These are phyloP conservation scores for Ophiostoma sp. DNA, from an alignment of 2,329 filamentous ascomycete genomes.

Conservation along the genomic window DNA sequence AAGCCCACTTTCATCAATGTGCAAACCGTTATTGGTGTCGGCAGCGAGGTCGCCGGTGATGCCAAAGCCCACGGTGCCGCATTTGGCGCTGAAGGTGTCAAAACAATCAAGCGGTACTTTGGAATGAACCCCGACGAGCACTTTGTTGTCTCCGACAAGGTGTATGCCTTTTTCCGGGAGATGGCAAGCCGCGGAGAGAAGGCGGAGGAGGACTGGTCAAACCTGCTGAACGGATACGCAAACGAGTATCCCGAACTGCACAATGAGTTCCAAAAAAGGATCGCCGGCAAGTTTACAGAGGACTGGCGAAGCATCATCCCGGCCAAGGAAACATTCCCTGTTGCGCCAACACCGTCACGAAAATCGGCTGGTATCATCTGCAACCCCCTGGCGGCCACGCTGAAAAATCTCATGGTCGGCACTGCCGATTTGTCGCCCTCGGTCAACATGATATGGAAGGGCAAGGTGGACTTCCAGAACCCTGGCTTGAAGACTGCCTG, in stretches of 20 bases:
- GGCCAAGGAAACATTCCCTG: slow-evolving; percentile 42
- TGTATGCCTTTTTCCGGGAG: slow-evolving; percentile 44
- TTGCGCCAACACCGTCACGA: slow-evolving; percentile 51
- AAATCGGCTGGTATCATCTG: slow-evolving; percentile 49
- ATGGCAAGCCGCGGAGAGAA: too few relatives aligned
- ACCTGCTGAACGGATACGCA: too few relatives aligned
- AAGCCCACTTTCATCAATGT: slow-evolving; percentile 53
- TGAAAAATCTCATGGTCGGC: slow-evolving; percentile 48
- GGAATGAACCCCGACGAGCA: background rate
- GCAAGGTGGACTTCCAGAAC: slow-evolving; percentile 50
- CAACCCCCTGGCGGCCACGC: slow-evolving; percentile 47
- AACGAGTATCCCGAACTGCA: too few relatives aligned
- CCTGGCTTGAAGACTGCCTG: slow-evolving; percentile 25
- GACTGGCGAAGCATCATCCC: too few relatives aligned
- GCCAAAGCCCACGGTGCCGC: slow-evolving; percentile 60
- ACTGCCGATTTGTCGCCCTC: slow-evolving; percentile 50
- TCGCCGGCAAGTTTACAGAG: too few relatives aligned
- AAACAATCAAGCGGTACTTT: slow-evolving; percentile 48
- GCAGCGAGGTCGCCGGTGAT: slow-evolving; percentile 47
- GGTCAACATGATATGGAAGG: slow-evolving; percentile 52
- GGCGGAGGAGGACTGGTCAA: too few relatives aligned
- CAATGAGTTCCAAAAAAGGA: too few relatives aligned
- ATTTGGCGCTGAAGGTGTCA: slow-evolving; percentile 54
- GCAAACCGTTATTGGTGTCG: slow-evolving; percentile 56
- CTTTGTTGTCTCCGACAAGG: slow-evolving; percentile 32